phyloP scores from a whole-genome alignment of 2,329 filamentous ascomycete genomes.

The Fusarium brevicatenulatum region DNA sequence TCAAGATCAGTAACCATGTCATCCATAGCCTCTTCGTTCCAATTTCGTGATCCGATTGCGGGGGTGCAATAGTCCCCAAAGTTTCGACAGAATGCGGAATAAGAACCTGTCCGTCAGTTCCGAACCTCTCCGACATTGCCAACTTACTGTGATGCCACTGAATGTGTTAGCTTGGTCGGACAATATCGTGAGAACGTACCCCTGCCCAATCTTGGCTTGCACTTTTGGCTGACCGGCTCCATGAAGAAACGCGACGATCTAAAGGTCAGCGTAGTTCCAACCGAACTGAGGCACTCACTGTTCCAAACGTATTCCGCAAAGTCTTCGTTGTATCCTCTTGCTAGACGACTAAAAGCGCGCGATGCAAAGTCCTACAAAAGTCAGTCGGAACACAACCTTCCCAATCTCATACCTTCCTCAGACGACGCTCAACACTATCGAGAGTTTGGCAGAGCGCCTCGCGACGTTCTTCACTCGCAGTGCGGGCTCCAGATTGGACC shows the following conservation, averaged over 20 bases:
- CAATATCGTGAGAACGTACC: slow-evolving; percentile 45
- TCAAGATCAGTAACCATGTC: slow-evolving; percentile 50
- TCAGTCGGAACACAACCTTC: neutral
- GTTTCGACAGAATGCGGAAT: slow-evolving; percentile 56
- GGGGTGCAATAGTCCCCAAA: slow-evolving; percentile 51
- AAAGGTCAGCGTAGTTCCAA: fast-evolving
- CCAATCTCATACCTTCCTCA: slow-evolving; percentile 46
- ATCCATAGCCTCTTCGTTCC: slow-evolving; percentile 57
- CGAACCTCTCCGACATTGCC: neutral
- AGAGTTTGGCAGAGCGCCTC: slow-evolving; percentile 47
- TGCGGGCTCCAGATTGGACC: slow-evolving; percentile 55
- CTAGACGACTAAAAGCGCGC: slow-evolving; percentile 6
- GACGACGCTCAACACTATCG: slow-evolving; percentile 44
- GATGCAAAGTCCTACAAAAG: slow-evolving; percentile 42
- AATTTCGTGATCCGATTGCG: slow-evolving; percentile 46
- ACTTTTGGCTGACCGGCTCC: slow-evolving; percentile 37
- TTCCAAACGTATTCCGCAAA: slow-evolving; percentile 20
- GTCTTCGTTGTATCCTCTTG: slow-evolving; percentile 6
- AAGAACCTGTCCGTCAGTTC: slow-evolving; percentile 43
- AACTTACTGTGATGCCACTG: slow-evolving; percentile 45
- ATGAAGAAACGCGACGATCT: slow-evolving; percentile 2
- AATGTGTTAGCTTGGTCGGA: slow-evolving; percentile 1
- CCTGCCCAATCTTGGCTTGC: slow-evolving; percentile 48
- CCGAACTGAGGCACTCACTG: neutral
- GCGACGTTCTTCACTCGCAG: slow-evolving; percentile 50